A percentile compares a stretch with the other conserved stretches of the same genome.
phyloP scores from a whole-genome alignment of 2,329 filamentous ascomycete species.

The Acephala macrosclerotiorum region DNA sequence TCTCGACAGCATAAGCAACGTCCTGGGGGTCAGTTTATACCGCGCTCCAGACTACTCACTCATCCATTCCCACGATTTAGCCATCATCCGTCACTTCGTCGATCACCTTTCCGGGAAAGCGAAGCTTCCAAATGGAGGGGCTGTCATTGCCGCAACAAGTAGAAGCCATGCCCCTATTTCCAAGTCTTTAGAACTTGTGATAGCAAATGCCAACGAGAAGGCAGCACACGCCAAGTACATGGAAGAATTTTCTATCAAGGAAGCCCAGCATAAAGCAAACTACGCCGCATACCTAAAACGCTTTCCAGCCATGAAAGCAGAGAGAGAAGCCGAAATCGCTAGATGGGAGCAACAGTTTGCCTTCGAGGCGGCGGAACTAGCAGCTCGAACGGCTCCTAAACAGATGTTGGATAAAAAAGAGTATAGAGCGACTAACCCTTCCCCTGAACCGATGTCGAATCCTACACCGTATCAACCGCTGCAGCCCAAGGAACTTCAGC shows the following conservation, averaged over 20 bases:
- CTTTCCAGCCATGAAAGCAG: too few relatives aligned
- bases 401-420: too few relatives aligned
- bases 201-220: conserved; percentile 58
- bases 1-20: conserved; percentile 80
- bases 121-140: conserved; percentile 74
- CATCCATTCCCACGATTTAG: conserved; percentile 88
- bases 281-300: too few relatives aligned
- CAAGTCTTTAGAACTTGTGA: conserved; percentile 72
- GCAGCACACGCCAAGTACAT: background rate
- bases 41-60: conserved; percentile 71
- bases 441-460: too few relatives aligned
- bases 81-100: conserved; percentile 77
- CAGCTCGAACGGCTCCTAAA: too few relatives aligned
- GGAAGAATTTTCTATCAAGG: too few relatives aligned
- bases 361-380: too few relatives aligned
- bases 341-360: too few relatives aligned
- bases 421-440: too few relatives aligned
- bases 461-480: too few relatives aligned
- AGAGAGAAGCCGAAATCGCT: too few relatives aligned
- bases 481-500: conserved; percentile 18
- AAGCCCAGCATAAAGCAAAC: too few relatives aligned
- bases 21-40: conserved; percentile 83
- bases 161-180: conserved; percentile 72
- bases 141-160: conserved; percentile 77
- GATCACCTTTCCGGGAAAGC: conserved; percentile 71